Conservation (phyloP, 2,329 filamentous ascomycete genomes). For the Colletotrichum abscissum region DNA sequence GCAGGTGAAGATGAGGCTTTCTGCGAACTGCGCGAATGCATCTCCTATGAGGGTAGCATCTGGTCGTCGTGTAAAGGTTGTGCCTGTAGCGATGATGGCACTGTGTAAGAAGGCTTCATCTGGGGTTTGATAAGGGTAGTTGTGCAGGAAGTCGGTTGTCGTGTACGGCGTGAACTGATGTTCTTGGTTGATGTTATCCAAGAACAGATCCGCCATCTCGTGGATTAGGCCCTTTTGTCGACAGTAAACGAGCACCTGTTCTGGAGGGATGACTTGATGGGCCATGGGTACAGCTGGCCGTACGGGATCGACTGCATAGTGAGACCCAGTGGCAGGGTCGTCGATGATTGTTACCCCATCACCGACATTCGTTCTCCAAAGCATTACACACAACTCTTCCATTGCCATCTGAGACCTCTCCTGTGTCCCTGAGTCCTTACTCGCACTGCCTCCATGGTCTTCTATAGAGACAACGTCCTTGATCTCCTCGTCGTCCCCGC, state of each 20-base stretch:
- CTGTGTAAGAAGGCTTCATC: constrained; percentile 34
- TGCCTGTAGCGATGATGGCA: constrained; percentile 30
- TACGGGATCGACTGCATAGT: constrained; percentile 17
- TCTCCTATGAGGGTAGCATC: constrained; percentile 25
- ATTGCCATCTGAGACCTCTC: constrained; percentile 34
- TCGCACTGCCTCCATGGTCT: not conserved
- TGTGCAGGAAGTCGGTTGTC: constrained; percentile 18
- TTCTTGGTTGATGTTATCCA: constrained; percentile 36
- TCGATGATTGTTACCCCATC: constrained; percentile 37
- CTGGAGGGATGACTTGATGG: not conserved
- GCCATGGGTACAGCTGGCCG: not conserved
- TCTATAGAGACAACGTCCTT: not conserved
- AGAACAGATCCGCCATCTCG: constrained; percentile 28
- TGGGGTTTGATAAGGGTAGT: constrained; percentile 29
- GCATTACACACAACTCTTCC: constrained; percentile 37
- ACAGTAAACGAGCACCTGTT: constrained; percentile 30
- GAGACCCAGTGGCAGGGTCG: constrained; percentile 27
- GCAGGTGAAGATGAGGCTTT: constrained; percentile 33
- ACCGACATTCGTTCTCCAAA: constrained; percentile 36
- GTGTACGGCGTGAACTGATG: constrained; percentile 35
- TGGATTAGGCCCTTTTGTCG: constrained; percentile 18
- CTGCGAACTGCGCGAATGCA: constrained; percentile 32
- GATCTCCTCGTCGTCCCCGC: not conserved
- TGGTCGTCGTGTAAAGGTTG: constrained; percentile 20
- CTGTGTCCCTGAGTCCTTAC: not conserved